These are phyloP conservation scores for Cyberlindnera subsufficiens DNA, from an alignment of 805 yeast species.

Conservation along the genomic window DNA sequence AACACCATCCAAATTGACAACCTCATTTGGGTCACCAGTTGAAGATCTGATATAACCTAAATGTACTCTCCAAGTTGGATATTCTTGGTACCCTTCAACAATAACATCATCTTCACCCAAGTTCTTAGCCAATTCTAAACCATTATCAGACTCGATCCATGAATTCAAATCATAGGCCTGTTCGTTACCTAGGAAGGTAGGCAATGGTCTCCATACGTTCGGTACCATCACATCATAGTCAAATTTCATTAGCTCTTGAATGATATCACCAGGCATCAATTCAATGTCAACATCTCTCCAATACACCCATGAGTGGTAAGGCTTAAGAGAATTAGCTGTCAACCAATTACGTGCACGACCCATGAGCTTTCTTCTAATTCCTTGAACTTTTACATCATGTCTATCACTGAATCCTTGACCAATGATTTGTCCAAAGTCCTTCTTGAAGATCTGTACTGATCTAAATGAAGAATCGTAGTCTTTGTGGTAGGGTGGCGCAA, in stretches of 20 bases:
- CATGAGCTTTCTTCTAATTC: conserved; percentile 77
- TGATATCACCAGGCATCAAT: conserved; percentile 70
- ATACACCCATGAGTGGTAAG: conserved; percentile 86
- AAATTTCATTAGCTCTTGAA: conserved; percentile 65
- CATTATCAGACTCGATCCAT: conserved; percentile 88
- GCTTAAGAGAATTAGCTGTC: conserved; percentile 64
- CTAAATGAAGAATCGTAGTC: conserved; percentile 67
- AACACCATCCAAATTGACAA: conserved; percentile 74
- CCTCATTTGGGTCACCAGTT: conserved; percentile 54
- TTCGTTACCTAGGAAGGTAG: conserved; percentile 81
- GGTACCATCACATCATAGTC: conserved; percentile 72
- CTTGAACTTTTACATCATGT: conserved; percentile 82
- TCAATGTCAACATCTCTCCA: conserved; percentile 90
- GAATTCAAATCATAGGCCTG: conserved; percentile 96
- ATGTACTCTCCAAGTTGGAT: conserved; percentile 82
- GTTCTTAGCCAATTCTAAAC: conserved; percentile 55
- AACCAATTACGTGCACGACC: conserved; percentile 86
- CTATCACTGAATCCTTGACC: conserved; percentile 84
- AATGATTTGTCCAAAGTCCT: conserved; percentile 77
- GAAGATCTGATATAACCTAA: conserved; percentile 64
- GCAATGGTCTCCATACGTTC: conserved; percentile 96
- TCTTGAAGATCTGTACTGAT: conserved; percentile 71
- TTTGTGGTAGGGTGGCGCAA: conserved; percentile 59
- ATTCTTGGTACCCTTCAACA: conserved; percentile 84
- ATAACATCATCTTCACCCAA: conserved; percentile 78